Base-by-base conservation (phyloP, 2,329 filamentous ascomycete species). In the Fusarium illudens region DNA sequence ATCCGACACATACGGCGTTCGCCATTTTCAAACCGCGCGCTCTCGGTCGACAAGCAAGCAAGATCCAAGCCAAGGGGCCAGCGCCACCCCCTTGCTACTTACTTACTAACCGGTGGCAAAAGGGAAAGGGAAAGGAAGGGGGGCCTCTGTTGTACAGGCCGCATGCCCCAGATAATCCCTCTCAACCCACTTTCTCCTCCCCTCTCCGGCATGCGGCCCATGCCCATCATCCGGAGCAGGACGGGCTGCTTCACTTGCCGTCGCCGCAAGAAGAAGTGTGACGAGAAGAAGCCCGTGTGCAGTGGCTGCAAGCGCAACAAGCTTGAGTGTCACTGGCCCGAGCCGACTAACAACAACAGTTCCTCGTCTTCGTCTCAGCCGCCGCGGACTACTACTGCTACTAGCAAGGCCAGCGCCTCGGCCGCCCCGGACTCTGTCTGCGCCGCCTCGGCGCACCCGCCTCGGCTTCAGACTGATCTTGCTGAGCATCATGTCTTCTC, bases 201-300 rank as follows among this genome's bases (percentile, higher is more conserved):
- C 48, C 37, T 59, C 50, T 68, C 67, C 48, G 55, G 62, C 17
- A 76, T 77, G 73, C 70, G 75, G 55, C 72, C 73, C 39, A 75
- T 75, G 67, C 77, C 77, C 62, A 78, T 79, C 62, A 78, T 79
- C 58, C 72, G 77, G 62, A 76, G 73, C 65, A 71, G 79, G 67
- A 79, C 80, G 15, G 81, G 81, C 60, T 84, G 82, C 75, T 76
- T 84, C 73, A 84, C 81, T 27, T 84, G 82, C 75, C 80, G 83
- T 64, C 82, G 83, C 34, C 79, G 84, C 62, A 87, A 86, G 75
- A 85, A 86, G 67, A 81, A 84, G 67, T 87, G 84, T 72, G 83
- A 86, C 68, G 84, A 87, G 42, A 80, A 82, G 64, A 80, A 83
- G 60, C 84, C 85, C 7, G 74, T 82, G 17, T 87, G 85, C 71